Evolutionary conservation across 2,329 filamentous ascomycete species (phyloP).

Genomic region (Aspergillus neoniger): DNA sequence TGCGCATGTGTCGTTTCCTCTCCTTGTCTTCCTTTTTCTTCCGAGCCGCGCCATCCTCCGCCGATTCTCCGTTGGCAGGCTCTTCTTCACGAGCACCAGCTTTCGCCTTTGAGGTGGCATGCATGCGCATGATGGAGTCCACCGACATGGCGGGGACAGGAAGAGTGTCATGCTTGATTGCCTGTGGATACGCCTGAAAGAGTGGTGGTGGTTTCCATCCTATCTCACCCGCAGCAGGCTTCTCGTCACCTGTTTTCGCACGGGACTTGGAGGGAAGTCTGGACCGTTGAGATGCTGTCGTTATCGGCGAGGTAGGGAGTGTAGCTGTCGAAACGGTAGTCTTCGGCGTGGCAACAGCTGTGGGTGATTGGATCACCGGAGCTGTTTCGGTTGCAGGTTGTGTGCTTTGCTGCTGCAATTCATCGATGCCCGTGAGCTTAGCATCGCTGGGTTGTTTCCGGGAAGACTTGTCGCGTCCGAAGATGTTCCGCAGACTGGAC

Average conservation of each 20-base stretch:
- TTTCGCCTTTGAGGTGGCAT: slow-evolving; percentile 31
- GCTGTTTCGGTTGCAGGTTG: slow-evolving; percentile 17
- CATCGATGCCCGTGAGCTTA: slow-evolving; percentile 37
- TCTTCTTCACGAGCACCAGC: slow-evolving; percentile 16
- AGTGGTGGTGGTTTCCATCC: slow-evolving; percentile 72
- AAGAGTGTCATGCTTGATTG: slow-evolving; percentile 72
- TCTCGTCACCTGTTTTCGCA: slow-evolving; percentile 26
- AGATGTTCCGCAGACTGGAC: slow-evolving; percentile 39
- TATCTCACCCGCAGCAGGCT: slow-evolving; percentile 28
- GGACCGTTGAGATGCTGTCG: slow-evolving; percentile 19
- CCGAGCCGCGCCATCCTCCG: slow-evolving; percentile 25
- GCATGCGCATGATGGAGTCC: slow-evolving; percentile 67
- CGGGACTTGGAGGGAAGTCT: slow-evolving; percentile 26
- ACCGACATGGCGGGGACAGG: slow-evolving; percentile 67
- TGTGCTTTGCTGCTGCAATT: slow-evolving; percentile 25
- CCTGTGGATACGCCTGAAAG: slow-evolving; percentile 84
- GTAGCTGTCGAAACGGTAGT: slow-evolving; percentile 30
- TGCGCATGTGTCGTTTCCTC: slow-evolving; percentile 37
- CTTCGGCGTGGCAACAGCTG: slow-evolving; percentile 27
- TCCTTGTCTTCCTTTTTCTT: slow-evolving; percentile 40
- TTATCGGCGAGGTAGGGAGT: slow-evolving; percentile 26
- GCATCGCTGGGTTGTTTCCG: slow-evolving; percentile 31
- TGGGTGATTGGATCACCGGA: slow-evolving; percentile 29
- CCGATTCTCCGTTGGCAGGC: slow-evolving; percentile 21
- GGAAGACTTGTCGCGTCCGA: slow-evolving; percentile 38